Percentiles rank a stretch among this genome's conserved stretches.
phyloP scores from a whole-genome alignment of 1,139 yeast species.

The Candida sp. region DNA sequence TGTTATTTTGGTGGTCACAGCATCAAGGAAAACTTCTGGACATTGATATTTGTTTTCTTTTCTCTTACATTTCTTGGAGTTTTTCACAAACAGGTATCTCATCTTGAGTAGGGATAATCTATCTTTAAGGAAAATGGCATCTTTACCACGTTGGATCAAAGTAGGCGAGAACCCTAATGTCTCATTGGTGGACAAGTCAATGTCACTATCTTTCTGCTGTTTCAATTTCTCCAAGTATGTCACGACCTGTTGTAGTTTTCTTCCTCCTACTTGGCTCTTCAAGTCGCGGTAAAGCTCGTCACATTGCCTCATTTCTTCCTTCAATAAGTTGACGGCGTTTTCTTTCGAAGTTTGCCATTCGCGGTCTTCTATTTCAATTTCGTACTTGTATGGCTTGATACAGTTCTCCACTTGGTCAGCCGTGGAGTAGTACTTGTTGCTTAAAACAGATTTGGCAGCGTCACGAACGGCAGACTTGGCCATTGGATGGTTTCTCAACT shows the following conservation, averaged over 20 bases:
- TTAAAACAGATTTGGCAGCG: constrained; percentile 82
- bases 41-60: constrained; percentile 89
- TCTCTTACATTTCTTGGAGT: constrained; percentile 70
- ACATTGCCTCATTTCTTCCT: constrained; percentile 88
- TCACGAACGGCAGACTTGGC: constrained; percentile 83
- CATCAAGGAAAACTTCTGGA: constrained; percentile 93
- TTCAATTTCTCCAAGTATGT: constrained; percentile 65
- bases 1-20: constrained; percentile 89
- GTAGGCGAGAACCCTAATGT: constrained; percentile 79
- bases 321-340: constrained; percentile 71
- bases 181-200: constrained; percentile 54
- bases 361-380: constrained; percentile 93
- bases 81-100: constrained; percentile 78
- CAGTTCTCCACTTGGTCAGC: constrained; percentile 99
- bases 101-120: constrained; percentile 73
- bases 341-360: constrained; percentile 90
- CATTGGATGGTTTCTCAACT: constrained; percentile 81
- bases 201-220: constrained; percentile 48
- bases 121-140: constrained; percentile 82
- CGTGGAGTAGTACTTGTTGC: constrained; percentile 82
- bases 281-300: constrained; percentile 65
- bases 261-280: constrained; percentile 77
- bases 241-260: constrained; percentile 83
- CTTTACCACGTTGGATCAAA: constrained; percentile 75
- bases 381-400: constrained; percentile 96